Evolutionary conservation across 768 basidiomycete genomes (phyloP).

Genomic region (Collybia mongolica): DNA sequence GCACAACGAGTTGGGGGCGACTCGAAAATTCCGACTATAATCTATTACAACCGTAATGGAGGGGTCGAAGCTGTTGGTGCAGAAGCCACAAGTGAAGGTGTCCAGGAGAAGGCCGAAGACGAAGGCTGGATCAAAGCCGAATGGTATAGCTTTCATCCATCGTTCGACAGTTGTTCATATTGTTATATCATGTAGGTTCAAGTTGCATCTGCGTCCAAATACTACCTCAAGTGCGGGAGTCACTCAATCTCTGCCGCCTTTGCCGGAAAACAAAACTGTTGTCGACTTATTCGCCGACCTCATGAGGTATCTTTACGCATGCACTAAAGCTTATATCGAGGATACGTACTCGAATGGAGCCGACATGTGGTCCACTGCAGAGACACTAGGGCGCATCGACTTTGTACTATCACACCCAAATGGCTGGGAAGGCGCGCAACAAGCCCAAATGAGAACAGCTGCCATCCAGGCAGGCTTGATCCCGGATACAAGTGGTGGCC

Average conservation of each 20-base stretch:
- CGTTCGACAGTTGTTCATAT: conserved; percentile 14
- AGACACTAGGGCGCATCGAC: conserved; percentile 28
- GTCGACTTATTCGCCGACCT: conserved; percentile 49
- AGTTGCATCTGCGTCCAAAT: conserved; percentile 6
- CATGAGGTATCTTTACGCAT: conserved; percentile 42
- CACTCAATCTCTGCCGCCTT: conserved; percentile 30
- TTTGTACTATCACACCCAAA: conserved; percentile 56
- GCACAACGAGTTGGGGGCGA: conserved; percentile 41
- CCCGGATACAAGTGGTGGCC: conserved; percentile 33
- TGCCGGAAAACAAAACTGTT: conserved; percentile 42
- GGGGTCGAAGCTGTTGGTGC: conserved; percentile 43
- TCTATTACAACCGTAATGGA: conserved; percentile 45
- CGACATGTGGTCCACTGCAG: conserved; percentile 38
- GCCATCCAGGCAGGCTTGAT: conserved; percentile 50
- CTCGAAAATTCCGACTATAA: conserved; percentile 42
- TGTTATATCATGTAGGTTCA: conserved; percentile 22
- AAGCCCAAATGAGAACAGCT: conserved; percentile 50
- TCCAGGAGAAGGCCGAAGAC: conserved; percentile 37
- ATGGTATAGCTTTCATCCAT: conserved; percentile 29
- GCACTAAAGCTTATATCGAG: conserved; percentile 40
- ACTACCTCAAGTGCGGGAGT: conserved; percentile 1
- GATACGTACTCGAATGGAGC: conserved; percentile 42
- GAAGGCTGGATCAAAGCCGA: conserved; percentile 46
- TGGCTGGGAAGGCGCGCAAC: conserved; percentile 61
- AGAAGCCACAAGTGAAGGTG: conserved; percentile 38